A percentile compares a stretch with the other conserved stretches of the same genome.
These are phyloP conservation scores for Epichloe glyceriae DNA, from an alignment of 2,329 filamentous ascomycete genomes.

Conservation along the genomic window DNA sequence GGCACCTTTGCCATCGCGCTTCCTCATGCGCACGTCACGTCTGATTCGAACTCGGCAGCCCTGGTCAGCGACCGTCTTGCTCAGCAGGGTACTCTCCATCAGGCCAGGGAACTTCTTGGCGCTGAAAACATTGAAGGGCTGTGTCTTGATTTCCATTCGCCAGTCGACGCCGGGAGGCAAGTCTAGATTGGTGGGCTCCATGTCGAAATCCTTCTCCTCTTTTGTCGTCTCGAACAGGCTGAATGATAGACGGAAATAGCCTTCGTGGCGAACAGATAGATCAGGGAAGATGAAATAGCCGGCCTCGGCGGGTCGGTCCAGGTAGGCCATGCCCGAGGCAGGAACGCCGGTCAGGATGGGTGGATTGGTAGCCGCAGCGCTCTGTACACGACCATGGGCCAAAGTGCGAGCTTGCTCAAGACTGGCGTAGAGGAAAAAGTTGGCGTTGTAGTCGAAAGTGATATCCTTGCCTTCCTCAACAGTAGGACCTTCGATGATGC, in stretches of 20 bases:
- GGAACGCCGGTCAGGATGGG: slow-evolving; percentile 89
- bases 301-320: slow-evolving; percentile 67
- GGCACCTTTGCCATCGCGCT: slow-evolving; percentile 57
- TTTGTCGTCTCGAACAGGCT: slow-evolving; percentile 91
- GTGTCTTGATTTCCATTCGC: slow-evolving; percentile 79
- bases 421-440: slow-evolving; percentile 94
- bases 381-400: slow-evolving; percentile 63
- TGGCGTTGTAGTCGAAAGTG: slow-evolving; percentile 87
- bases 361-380: slow-evolving; percentile 52
- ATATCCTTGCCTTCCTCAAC: slow-evolving; percentile 52
- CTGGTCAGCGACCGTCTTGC: slow-evolving; percentile 86
- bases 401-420: slow-evolving; percentile 76
- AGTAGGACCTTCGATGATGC: slow-evolving; percentile 62
- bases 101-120: slow-evolving; percentile 98
- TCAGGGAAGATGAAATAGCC: slow-evolving; percentile 98
- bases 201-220: slow-evolving; percentile 65
- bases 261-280: slow-evolving; percentile 88
- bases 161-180: slow-evolving; percentile 55
- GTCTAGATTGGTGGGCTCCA: slow-evolving; percentile 31
- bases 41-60: slow-evolving; percentile 93
- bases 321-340: slow-evolving; percentile 88
- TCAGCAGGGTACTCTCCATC: slow-evolving; percentile 76
- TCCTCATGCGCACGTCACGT: slow-evolving; percentile 84
- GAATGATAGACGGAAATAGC: slow-evolving; percentile 81
- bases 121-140: slow-evolving; percentile 78